Evolutionary conservation across 75 land plant species (phyloP).

Genomic region (Picea glauca): DNA sequence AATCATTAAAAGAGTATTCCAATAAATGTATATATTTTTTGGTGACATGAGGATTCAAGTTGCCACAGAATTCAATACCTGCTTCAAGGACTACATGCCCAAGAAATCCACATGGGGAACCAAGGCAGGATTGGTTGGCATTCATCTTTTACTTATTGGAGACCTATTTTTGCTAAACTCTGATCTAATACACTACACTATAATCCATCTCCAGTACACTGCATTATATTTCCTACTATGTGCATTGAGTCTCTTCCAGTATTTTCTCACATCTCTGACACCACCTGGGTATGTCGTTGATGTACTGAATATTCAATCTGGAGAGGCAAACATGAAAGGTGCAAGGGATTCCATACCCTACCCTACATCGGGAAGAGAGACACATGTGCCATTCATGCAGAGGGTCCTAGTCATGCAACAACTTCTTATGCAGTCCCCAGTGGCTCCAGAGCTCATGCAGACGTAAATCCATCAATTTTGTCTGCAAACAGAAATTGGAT

Average conservation of each 20-base stretch:
- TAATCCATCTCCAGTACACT: constrained; percentile 50
- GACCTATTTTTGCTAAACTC: constrained; percentile 47
- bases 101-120: constrained; percentile 49
- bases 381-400: not conserved
- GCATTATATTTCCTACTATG: constrained; percentile 58
- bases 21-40: too few species aligned
- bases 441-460: too few species aligned
- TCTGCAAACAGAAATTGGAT: not conserved
- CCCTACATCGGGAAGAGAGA: not conserved
- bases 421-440: too few species aligned
- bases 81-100: too few species aligned
- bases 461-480: not conserved
- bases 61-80: too few species aligned
- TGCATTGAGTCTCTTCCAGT: constrained; percentile 18
- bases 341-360: not conserved
- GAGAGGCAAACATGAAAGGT: not conserved
- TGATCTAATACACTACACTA: constrained; percentile 14
- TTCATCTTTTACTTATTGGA: constrained; percentile 60
- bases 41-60: too few species aligned
- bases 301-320: not conserved
- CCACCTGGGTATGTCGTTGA: not conserved
- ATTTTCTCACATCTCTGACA: too few species aligned
- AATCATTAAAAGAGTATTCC: too few species aligned
- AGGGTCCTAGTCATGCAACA: too few species aligned
- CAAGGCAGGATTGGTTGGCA: constrained; percentile 46